These are phyloP conservation scores for Chlorella sp. DNA, from an alignment of 139 green algal genomes.

Conservation along the genomic window DNA sequence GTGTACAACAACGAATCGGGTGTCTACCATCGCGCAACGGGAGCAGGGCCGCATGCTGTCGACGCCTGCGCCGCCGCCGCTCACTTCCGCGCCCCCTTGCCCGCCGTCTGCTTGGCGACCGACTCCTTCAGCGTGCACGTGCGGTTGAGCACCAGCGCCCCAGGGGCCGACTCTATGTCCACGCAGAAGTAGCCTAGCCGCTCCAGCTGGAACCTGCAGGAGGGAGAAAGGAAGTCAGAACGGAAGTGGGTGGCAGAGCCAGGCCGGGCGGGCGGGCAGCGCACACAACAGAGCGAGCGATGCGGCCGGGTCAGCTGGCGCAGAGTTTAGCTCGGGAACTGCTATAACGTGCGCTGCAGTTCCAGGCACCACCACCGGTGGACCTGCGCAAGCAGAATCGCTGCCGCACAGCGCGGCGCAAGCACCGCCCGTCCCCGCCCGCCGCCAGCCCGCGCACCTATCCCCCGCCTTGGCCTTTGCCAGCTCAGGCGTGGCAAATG, in stretches of 20 bases:
- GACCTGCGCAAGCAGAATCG: too few relatives aligned
- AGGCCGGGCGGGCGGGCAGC: neutral
- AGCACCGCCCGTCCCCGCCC: neutral
- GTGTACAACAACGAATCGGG: neutral
- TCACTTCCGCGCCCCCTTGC: constrained; percentile 7
- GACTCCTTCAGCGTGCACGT: constrained; percentile 91
- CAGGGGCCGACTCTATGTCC: constrained; percentile 73
- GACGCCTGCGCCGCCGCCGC: neutral
- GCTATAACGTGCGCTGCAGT: neutral
- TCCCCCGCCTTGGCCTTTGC: constrained; percentile 45
- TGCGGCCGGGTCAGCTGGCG: neutral
- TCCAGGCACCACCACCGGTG: neutral
- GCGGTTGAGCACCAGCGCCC: constrained; percentile 89
- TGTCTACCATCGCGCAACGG: neutral
- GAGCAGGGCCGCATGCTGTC: too few relatives aligned
- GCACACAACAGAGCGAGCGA: neutral
- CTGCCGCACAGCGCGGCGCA: neutral
- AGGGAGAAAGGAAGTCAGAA: neutral
- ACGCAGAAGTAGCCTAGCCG: constrained; percentile 93
- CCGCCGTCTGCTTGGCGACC: constrained; percentile 40
- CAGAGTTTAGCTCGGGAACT: neutral
- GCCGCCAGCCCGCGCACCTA: constrained; percentile 34
- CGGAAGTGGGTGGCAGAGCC: too few relatives aligned
- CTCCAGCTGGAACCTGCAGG: constrained; percentile 94
- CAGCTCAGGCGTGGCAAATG: constrained; percentile 50